Evolutionary conservation across 192 early-diverging fungal species (phyloP), one percentile per base, ranked within the genome.

Genomic region (Backusella liffmaniae): DNA sequence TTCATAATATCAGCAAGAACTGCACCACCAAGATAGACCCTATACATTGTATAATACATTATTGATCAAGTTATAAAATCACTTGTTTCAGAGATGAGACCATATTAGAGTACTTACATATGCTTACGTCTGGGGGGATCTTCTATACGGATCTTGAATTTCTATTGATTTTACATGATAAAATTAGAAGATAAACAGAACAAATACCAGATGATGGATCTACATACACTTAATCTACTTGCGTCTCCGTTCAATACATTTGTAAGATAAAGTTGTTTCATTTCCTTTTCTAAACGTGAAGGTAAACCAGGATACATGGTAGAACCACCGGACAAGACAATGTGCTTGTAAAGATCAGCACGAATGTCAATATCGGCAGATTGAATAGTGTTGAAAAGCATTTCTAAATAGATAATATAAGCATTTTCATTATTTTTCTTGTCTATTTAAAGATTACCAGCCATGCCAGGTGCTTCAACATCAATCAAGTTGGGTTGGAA

Each of bases 221-320:
- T 21, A 90, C 84, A 80, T 86, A 96, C 95, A 79, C 86, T 87
- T 62, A 99, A 91, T 42, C 95, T 87, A 16, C 87, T 85, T 8
- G 81, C 84, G 84, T 99, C 96, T 42, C 95, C 95, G 53, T 91
- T 87, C 71, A 97, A 89, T 16, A 98, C 96, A 68, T 93, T 93
- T 44, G 91, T 88, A 75, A 99, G 81, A 81, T 99, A 99, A 56
- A 98, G 84, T 84, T 98, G 96, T 82, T 98, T 99, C 72, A 98
- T 81, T 85, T 99, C 98, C 89, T 99, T 99, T 84, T 99, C 98
- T 41, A 99, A 85, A 68, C 98, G 94, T 81, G 90, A 94, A 30
- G 98, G 97, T 42, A 99, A 85, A 75, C 98, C 98, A 7, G 97
- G 96, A 82, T 98, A 99, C 98, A 99, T 99, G 76, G 97, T 95